A percentile compares a stretch with the other conserved stretches of the same genome.
Evolutionary conservation across 2,329 filamentous ascomycete genomes (phyloP).

Genomic region (Ambrosiella beaveri): DNA sequence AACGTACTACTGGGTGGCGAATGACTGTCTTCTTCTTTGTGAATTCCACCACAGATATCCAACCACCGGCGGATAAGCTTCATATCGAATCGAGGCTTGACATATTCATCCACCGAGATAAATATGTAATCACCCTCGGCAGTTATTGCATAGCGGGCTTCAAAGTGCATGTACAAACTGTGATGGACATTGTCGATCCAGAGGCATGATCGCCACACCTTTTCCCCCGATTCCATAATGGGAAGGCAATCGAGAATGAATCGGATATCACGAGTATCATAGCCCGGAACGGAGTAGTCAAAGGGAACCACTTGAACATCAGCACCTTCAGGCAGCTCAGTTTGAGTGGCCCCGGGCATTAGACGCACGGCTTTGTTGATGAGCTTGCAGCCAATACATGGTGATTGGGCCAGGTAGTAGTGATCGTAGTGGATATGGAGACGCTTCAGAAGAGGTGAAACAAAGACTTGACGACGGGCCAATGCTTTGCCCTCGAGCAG

Average conservation of each 20-base stretch:
- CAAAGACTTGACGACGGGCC: neutral
- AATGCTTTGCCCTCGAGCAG: neutral
- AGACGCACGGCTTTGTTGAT: neutral
- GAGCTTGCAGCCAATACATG: neutral
- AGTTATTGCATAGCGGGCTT: neutral
- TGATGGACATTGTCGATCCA: neutral
- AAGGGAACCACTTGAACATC: neutral
- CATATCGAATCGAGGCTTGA: neutral
- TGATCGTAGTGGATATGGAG: neutral
- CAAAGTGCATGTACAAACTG: neutral
- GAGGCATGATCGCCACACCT: neutral
- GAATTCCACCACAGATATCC: neutral
- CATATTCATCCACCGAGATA: neutral
- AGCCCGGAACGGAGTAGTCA: neutral
- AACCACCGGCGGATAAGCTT: neutral
- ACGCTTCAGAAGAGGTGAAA: neutral
- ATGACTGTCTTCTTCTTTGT: neutral
- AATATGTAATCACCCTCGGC: neutral
- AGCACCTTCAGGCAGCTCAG: neutral
- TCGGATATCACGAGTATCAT: neutral
- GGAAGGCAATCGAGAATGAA: neutral
- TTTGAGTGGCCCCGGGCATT: neutral
- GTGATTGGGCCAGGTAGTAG: neutral
- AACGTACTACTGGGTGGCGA: neutral
- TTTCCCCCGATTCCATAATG: neutral